Base-by-base conservation (phyloP, 2,329 filamentous ascomycete species). In the Arachnomyces sp. region DNA sequence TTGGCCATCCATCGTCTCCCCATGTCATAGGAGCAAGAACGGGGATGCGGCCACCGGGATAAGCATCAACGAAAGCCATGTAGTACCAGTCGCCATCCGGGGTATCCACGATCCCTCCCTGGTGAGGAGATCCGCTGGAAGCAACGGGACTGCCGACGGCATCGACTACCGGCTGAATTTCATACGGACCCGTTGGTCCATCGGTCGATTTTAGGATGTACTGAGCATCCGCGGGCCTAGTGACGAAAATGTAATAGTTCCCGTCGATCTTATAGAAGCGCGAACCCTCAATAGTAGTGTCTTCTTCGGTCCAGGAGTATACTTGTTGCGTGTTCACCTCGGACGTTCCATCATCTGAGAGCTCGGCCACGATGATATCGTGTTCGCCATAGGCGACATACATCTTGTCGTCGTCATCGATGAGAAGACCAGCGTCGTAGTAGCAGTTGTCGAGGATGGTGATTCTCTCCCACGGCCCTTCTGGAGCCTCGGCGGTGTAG, bases 351-450 rank as follows among this genome's bases (percentile, higher is more conserved):
- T 78, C 71, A 0, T 54, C 44, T 12, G 66, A 67, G 2, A 80
- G 61, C 49, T 76, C 66, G 1, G 75, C 70, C 1, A 80, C 66
- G 7, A 46, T 59, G 38, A 79, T 66, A 2, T 69, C 60, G 0
- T 56, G 66, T 34, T 63, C 68, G 3, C 74, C 75, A 47, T 76
- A 77, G 0, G 67, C 72, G 0, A 80, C 68, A 38, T 78, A 80
- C 65, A 78, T 73, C 1, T 67, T 73, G 42, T 78, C 75, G 25
- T 78, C 67, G 16, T 76, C 72, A 36, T 79, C 75, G 28, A 80
- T 67, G n/a, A 79, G 53, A 0, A 80, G 54, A 0, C 77, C 74
- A 13, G 62, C 67, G 52, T 80, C 76, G 47, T 80, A 80, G 49
- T 74, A 77, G 54, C 75, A 80, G 1, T 52, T 63, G 0, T 56